Evolutionary conservation across 768 basidiomycete species (phyloP).

Genomic region (Fistulinella prunicolor): DNA sequence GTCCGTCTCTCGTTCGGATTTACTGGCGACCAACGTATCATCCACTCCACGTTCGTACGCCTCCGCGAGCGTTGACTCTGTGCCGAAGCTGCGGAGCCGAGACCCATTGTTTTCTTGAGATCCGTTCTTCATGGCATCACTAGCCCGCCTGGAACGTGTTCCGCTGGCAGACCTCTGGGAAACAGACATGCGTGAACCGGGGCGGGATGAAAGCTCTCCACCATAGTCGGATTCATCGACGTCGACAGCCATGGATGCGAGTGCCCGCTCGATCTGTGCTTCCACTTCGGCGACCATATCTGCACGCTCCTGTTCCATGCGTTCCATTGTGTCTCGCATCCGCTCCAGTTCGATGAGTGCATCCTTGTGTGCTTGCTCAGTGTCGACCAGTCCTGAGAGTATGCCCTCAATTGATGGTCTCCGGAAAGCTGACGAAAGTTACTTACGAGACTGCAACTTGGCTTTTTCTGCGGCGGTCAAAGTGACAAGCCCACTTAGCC

Average conservation of each 20-base stretch:
- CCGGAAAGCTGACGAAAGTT: not conserved
- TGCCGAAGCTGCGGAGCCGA: constrained; percentile 67
- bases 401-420: not conserved
- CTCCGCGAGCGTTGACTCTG: constrained; percentile 80
- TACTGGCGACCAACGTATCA: constrained; percentile 34
- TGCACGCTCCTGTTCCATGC: constrained; percentile 82
- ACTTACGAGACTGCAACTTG: constrained; percentile 76
- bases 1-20: constrained; percentile 44
- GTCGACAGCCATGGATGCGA: constrained; percentile 82
- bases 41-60: constrained; percentile 48
- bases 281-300: constrained; percentile 94
- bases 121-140: constrained; percentile 52
- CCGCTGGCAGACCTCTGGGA: constrained; percentile 43
- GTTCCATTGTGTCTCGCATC: constrained; percentile 84
- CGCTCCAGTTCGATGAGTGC: constrained; percentile 77
- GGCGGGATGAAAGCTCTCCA: constrained; percentile 53
- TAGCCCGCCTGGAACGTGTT: constrained; percentile 56
- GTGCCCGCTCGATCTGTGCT: constrained; percentile 83
- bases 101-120: constrained; percentile 23
- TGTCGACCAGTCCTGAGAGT: constrained; percentile 70
- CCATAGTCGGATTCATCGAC: constrained; percentile 71
- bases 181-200: constrained; percentile 62
- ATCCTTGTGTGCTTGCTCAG: constrained; percentile 76
- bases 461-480: constrained; percentile 75
- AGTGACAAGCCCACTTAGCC: constrained; percentile 75